Percentiles rank a stretch among this genome's conserved stretches.
These are phyloP conservation scores for Geranium brycei DNA, from an alignment of 345 rosid species.

Conservation along the genomic window DNA sequence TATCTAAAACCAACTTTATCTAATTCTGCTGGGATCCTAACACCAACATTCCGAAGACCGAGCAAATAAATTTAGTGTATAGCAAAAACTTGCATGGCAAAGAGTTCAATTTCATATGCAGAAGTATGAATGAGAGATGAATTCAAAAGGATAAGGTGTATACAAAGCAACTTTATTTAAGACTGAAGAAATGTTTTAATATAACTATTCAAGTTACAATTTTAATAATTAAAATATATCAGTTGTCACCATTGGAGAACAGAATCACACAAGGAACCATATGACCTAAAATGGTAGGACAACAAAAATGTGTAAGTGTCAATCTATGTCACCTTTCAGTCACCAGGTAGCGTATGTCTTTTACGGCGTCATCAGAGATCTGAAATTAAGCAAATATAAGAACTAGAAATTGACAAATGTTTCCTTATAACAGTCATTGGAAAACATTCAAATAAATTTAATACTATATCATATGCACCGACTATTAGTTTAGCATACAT, in stretches of 20 bases:
- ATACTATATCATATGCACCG: not conserved
- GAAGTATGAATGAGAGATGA: too few relatives aligned
- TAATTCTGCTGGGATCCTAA: too few relatives aligned
- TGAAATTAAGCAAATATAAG: not conserved
- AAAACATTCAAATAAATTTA: not conserved
- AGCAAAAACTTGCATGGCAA: not conserved
- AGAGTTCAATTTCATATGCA: not conserved
- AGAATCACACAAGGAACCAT: not conserved
- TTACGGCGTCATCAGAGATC: conserved; percentile 35
- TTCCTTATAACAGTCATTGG: not conserved
- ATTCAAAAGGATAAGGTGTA: not conserved
- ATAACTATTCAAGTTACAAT: not conserved
- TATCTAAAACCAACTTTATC: too few relatives aligned
- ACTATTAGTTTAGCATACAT: not conserved
- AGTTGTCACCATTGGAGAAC: not conserved
- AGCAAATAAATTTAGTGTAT: too few relatives aligned
- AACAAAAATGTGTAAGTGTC: not conserved
- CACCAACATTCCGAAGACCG: not conserved
- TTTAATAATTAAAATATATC: not conserved
- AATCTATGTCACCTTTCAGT: conserved; percentile 47
- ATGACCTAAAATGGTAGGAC: not conserved
- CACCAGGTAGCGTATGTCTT: conserved; percentile 52
- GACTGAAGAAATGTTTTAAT: not conserved
- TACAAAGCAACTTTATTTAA: too few relatives aligned
- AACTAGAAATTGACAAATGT: not conserved